phyloP scores from a whole-genome alignment of 1,139 yeast genomes.

The Hemisphaericaspora xylofermentans region DNA sequence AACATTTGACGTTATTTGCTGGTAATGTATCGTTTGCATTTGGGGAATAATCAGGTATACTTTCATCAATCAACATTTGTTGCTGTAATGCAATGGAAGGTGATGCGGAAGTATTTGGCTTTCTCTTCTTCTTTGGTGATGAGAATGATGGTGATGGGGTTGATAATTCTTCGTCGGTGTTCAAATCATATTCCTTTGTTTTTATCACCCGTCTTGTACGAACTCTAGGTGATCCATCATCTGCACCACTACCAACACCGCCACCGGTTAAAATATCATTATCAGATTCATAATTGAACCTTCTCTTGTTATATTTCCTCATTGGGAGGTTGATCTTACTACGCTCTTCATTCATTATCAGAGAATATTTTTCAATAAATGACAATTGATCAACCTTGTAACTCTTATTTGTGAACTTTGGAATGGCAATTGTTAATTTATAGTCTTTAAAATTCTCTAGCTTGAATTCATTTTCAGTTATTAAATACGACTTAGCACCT shows the following conservation, averaged over 20 bases:
- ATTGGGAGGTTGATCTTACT: slow-evolving; percentile 17
- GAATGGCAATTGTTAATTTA: slow-evolving; percentile 52
- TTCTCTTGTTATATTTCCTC: slow-evolving; percentile 31
- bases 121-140: slow-evolving; percentile 37
- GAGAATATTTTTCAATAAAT: slow-evolving; percentile 51
- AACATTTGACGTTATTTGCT: slow-evolving; percentile 59
- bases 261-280: slow-evolving; percentile 14
- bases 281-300: slow-evolving; percentile 21
- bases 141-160: slow-evolving; percentile 29
- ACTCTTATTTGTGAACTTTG: slow-evolving; percentile 40
- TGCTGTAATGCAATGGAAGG: slow-evolving; percentile 42
- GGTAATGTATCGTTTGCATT: slow-evolving; percentile 57
- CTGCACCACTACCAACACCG: not conserved
- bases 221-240: slow-evolving; percentile 39
- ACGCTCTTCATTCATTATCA: slow-evolving; percentile 6
- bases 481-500: slow-evolving; percentile 27
- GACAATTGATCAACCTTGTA: slow-evolving; percentile 49
- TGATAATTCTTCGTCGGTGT: slow-evolving; percentile 12
- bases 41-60: slow-evolving; percentile 77
- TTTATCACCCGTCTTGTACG: slow-evolving; percentile 59
- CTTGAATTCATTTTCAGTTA: slow-evolving; percentile 37
- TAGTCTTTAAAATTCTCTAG: slow-evolving; percentile 48
- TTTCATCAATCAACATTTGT: slow-evolving; percentile 53
- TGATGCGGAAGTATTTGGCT: slow-evolving; percentile 9
- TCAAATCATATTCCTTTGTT: slow-evolving; percentile 16